These are phyloP conservation scores for Coccinonectria pachysandricola DNA, from an alignment of 2,329 filamentous ascomycete genomes.

Conservation along the genomic window DNA sequence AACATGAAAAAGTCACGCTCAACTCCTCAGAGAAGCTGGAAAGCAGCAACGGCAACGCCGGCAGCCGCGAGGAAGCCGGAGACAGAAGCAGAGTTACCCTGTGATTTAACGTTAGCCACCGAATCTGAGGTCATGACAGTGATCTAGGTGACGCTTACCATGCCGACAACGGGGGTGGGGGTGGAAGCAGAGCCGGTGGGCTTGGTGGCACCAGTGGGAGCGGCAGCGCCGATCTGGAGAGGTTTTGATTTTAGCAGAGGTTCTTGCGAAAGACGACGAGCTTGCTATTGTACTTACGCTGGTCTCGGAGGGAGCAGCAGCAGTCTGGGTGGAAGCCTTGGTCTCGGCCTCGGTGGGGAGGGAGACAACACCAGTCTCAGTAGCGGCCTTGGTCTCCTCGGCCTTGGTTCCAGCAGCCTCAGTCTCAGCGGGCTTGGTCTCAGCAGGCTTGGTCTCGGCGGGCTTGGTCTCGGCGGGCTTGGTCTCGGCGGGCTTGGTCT, in stretches of 20 bases:
- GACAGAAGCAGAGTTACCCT: constrained; percentile 1
- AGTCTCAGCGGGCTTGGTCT: constrained; percentile 2
- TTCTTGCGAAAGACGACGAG: too few species aligned
- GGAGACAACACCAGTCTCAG: not conserved
- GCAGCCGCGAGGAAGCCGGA: constrained; percentile 1
- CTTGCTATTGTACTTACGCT: constrained; percentile 1
- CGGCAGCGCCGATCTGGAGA: not conserved
- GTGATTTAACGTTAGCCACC: too few species aligned
- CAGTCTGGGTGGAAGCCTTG: constrained; percentile 1
- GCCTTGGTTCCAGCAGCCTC: not conserved
- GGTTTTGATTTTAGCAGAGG: too few species aligned
- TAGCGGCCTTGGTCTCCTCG: constrained; percentile 2
- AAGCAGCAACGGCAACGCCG: constrained; percentile 1
- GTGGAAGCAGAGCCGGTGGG: not conserved
- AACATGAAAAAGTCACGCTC: too few species aligned
- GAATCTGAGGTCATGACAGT: not conserved
- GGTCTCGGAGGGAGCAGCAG: constrained; percentile 1
- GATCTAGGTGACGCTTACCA: constrained; percentile 1
- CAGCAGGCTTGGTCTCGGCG: constrained; percentile 1
- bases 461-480: not conserved
- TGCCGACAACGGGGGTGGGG: constrained; percentile 1
- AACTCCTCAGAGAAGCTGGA: constrained; percentile 4
- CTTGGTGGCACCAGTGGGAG: not conserved
- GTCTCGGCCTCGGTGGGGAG: not conserved
- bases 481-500: not conserved